A percentile compares a stretch with the other conserved stretches of the same genome.
Evolutionary conservation across 306 rosid genomes (phyloP).

Genomic region (Cucurbita pepo): DNA sequence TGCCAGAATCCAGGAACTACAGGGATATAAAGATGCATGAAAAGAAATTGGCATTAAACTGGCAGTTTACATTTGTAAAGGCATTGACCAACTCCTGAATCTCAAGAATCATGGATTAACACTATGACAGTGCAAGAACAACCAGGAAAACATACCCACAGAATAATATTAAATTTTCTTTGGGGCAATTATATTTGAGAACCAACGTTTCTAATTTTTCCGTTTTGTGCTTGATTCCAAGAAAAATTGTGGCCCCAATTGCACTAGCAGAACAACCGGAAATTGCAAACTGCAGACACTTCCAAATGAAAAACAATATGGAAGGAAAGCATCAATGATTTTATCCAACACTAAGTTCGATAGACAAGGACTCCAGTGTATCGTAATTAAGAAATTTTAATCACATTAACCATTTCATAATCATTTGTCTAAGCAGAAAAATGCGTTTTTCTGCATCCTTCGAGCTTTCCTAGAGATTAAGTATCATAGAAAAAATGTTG

Average conservation of each 20-base stretch:
- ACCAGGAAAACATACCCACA: background rate
- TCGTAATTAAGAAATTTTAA: background rate
- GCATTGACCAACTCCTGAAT: background rate
- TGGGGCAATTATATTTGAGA: background rate
- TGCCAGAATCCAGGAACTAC: constrained; percentile 74
- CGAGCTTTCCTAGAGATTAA: background rate
- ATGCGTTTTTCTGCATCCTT: background rate
- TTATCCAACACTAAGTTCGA: background rate
- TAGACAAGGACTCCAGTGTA: background rate
- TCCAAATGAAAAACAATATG: background rate
- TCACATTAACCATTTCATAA: background rate
- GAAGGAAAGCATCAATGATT: background rate
- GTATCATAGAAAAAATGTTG: background rate
- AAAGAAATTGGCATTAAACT: background rate
- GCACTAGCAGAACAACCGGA: background rate
- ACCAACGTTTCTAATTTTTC: background rate
- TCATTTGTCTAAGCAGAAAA: background rate
- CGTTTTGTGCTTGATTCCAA: background rate
- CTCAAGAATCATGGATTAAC: background rate
- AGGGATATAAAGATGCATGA: constrained; percentile 11
- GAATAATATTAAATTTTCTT: background rate
- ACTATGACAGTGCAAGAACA: background rate
- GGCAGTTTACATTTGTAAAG: background rate
- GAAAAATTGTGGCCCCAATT: background rate
- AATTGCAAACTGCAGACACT: background rate